phyloP scores from a whole-genome alignment of 257 asterid genomes.

The Gardenia jasminoides region DNA sequence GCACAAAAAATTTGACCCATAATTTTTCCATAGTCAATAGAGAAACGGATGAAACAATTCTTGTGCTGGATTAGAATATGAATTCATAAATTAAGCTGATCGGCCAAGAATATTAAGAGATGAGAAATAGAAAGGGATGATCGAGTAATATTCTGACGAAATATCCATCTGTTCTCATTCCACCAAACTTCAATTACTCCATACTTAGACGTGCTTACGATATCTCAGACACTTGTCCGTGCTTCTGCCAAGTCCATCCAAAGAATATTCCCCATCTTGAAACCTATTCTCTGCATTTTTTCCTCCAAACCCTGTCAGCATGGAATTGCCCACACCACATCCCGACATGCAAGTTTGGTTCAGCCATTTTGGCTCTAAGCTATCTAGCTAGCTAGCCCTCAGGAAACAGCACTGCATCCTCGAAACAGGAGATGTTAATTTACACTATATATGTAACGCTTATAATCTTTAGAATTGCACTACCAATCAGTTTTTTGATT shows the following conservation, averaged over 20 bases:
- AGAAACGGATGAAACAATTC: slow-evolving; percentile 5
- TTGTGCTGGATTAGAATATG: not conserved
- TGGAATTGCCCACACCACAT: slow-evolving; percentile 4
- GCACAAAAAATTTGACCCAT: not conserved
- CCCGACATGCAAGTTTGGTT: slow-evolving; percentile 14
- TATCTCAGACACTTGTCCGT: slow-evolving; percentile 20
- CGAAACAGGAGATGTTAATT: not conserved
- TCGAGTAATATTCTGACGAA: not conserved
- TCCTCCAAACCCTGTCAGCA: slow-evolving; percentile 8
- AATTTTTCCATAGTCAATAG: not conserved
- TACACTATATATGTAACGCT: not conserved
- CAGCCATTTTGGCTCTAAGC: slow-evolving; percentile 14
- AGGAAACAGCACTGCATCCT: slow-evolving; percentile 1
- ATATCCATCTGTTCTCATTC: not conserved
- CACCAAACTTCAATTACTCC: slow-evolving; percentile 6
- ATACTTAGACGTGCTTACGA: not conserved
- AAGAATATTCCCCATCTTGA: slow-evolving; percentile 25
- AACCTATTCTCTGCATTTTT: slow-evolving; percentile 2
- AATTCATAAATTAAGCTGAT: not conserved
- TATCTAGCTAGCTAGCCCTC: not conserved
- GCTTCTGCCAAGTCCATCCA: slow-evolving; percentile 15
- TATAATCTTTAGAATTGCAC: not conserved
- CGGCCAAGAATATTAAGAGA: not conserved
- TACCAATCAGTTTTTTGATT: not conserved
- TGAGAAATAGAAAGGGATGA: not conserved